Evolutionary conservation across 1,284 basidiomycete species (phyloP), one percentile per base, ranked within the genome.

Genomic region (Puccinia triticina): DNA sequence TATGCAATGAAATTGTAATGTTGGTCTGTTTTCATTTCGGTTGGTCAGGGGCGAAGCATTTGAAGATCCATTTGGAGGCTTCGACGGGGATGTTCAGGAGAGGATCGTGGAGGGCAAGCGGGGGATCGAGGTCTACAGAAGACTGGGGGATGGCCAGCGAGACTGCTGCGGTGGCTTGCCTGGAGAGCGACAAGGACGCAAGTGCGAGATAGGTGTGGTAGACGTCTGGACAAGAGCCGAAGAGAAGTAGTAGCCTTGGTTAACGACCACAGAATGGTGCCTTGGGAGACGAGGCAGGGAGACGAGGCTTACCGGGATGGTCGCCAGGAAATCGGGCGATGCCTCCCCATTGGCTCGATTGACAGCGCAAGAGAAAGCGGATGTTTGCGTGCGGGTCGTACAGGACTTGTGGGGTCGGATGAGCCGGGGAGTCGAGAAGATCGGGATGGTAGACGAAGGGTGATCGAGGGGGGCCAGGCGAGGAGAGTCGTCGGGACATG

Each of bases 201-300:
- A 96, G 88, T 1, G 93, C 92, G 40, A 97, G 89, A 86, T 96
- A 97, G 0, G 94, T 95, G 85, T 97, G 95, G 73, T 85, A 87
- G 92, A 96, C 11, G 93, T 95, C 89, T 96, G 94, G 91, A 85
- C 7, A 50, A 59, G 16, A 66, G 7, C 8, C 5, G 12, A 37
- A 11, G 8, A n/a, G 64, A 67, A 67, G 43, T 43, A 18, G n/a
- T 43, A 34, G 16, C 23, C 34, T 40, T n/a, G 26, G 55, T 57
- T 57, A 57, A 29, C n/a, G n/a, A 57, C 7, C 55, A 12, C 21
- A n/a, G 3, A n/a, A 57, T 26, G 55, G 26, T 57, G 4, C 23
- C 26, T 57, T 26, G 26, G 26, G n/a, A n/a, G n/a, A n/a, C n/a
- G n/a, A 26, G 21, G n/a, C n/a, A 57, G 14, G 5, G n/a, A 57